Conservation (phyloP, 768 basidiomycete genomes). For the Paxillus ammoniavirescens region DNA sequence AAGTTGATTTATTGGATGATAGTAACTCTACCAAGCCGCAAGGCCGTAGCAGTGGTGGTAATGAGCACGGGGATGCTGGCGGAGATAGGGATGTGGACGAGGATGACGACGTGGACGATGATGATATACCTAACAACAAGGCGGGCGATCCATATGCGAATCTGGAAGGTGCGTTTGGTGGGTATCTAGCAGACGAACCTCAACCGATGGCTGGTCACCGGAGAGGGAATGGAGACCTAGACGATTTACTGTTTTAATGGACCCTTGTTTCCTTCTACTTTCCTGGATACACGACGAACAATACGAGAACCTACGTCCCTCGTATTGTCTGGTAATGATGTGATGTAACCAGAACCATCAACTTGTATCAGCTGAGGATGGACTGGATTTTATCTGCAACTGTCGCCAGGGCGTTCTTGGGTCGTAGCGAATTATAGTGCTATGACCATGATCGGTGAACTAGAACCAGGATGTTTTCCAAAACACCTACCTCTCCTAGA, state of each 20-base stretch:
- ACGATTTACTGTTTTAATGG: constrained; percentile 65
- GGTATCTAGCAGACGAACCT: constrained; percentile 72
- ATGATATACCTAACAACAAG: constrained; percentile 32
- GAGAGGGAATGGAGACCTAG: constrained; percentile 48
- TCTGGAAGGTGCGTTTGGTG: constrained; percentile 73
- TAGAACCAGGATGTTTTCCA: neutral
- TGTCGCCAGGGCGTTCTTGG: constrained; percentile 36
- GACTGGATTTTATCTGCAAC: constrained; percentile 32
- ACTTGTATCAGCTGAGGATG: constrained; percentile 24
- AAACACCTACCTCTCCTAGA: constrained; percentile 78
- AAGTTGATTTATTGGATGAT: constrained; percentile 16
- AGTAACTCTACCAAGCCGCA: constrained; percentile 9
- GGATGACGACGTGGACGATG: constrained; percentile 40
- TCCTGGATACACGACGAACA: neutral
- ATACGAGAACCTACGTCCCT: neutral
- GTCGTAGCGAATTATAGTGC: constrained; percentile 89
- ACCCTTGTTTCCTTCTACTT: neutral
- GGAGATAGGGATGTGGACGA: constrained; percentile 23
- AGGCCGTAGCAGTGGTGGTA: constrained; percentile 2
- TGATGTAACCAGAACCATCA: too few relatives aligned
- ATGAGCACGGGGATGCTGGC: constrained; percentile 25
- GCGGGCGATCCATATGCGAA: constrained; percentile 78
- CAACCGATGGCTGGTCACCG: constrained; percentile 50
- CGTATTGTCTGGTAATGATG: neutral
- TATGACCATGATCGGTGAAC: constrained; percentile 30